These are phyloP conservation scores for Blastomyces gilchristii DNA, from an alignment of 2,329 filamentous ascomycete genomes.

Conservation along the genomic window DNA sequence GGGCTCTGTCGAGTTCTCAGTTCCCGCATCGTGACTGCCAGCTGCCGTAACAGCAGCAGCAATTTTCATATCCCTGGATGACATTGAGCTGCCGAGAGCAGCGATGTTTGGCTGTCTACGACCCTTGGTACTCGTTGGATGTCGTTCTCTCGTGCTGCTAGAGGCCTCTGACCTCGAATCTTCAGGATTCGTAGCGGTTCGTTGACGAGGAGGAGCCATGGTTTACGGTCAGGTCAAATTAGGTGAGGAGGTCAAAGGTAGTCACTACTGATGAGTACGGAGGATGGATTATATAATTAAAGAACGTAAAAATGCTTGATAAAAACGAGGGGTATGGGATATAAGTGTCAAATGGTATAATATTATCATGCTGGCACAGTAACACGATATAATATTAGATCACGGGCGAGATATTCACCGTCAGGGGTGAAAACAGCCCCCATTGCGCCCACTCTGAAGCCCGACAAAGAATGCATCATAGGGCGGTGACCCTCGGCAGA, in stretches of 20 bases:
- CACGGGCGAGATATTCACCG: constrained; percentile 1
- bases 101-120: constrained; percentile 22
- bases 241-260: neutral
- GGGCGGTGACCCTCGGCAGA: neutral
- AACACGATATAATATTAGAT: neutral
- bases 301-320: neutral
- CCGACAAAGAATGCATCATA: constrained; percentile 5
- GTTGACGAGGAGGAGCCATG: constrained; percentile 40
- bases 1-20: constrained; percentile 15
- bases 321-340: neutral
- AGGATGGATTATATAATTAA: neutral
- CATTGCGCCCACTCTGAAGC: neutral
- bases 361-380: neutral
- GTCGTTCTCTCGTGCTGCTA: constrained; percentile 33
- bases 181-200: constrained; percentile 31
- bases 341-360: neutral
- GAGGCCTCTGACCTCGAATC: constrained; percentile 42
- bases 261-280: neutral
- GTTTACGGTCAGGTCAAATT: neutral
- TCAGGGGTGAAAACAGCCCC: neutral
- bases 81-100: constrained; percentile 11
- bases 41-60: constrained; percentile 20
- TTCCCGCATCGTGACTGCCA: constrained; percentile 14
- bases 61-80: constrained; percentile 18
- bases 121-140: constrained; percentile 23